A percentile compares a stretch with the other conserved stretches of the same genome.
Evolutionary conservation across 805 yeast species (phyloP).

Genomic region (Saccharomycopsis fibuligera): DNA sequence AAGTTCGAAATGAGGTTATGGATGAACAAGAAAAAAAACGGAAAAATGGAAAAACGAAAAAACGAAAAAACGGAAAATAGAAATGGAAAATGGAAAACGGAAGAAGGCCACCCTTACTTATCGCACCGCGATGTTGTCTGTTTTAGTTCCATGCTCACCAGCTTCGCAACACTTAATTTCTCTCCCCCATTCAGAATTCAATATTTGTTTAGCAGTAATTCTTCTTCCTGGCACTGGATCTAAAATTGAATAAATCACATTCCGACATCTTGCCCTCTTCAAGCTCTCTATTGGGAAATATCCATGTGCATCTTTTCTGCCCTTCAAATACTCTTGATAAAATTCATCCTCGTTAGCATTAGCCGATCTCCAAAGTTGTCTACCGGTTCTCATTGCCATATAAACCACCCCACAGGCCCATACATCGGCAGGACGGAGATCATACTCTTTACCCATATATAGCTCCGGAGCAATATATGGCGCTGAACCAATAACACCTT

Average conservation of each 20-base stretch:
- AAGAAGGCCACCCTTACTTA: no score
- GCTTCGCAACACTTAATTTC: slow-evolving; percentile 77
- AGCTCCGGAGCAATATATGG: slow-evolving; percentile 94
- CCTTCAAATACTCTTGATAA: slow-evolving; percentile 64
- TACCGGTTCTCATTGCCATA: slow-evolving; percentile 91
- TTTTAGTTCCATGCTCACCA: slow-evolving; percentile 36
- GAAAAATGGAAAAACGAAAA: no score
- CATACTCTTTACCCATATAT: slow-evolving; percentile 57
- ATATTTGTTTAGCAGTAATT: slow-evolving; percentile 79
- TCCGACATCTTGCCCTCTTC: slow-evolving; percentile 83
- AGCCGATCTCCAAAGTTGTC: slow-evolving; percentile 89
- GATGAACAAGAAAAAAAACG: no score
- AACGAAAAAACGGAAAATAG: no score
- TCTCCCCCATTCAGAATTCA: slow-evolving; percentile 94
- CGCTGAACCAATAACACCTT: slow-evolving; percentile 77
- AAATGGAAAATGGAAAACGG: no score
- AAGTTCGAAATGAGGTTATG: no score
- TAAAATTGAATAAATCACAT: slow-evolving; percentile 85
- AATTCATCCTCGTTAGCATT: slow-evolving; percentile 69
- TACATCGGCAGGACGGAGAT: slow-evolving; percentile 75
- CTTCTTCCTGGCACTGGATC: slow-evolving; percentile 89
- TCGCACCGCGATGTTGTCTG: slow-evolving; percentile 12
- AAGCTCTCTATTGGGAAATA: slow-evolving; percentile 86
- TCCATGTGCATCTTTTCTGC: slow-evolving; percentile 77
- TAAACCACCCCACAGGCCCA: slow-evolving; percentile 94